phyloP scores from a whole-genome alignment of 768 basidiomycete species.

The Vararia minispora region DNA sequence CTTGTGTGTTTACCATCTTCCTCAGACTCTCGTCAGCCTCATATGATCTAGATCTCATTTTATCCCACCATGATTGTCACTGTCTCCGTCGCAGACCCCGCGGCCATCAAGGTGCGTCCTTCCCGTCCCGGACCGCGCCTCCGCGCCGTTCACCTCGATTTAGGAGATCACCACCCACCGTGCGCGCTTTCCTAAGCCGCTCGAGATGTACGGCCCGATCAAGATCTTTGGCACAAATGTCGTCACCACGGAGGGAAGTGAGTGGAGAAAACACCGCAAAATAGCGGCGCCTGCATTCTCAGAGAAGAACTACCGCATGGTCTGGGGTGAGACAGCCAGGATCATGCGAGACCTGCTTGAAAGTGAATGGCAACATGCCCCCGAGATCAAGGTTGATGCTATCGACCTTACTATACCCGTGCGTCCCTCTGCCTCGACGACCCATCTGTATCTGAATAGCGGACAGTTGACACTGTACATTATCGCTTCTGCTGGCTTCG shows the following conservation, averaged over 20 bases:
- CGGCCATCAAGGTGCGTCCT: conserved; percentile 5
- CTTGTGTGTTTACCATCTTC: background rate
- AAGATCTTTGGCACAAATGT: conserved; percentile 49
- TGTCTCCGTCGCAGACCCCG: conserved; percentile 7
- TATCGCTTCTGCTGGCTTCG: conserved; percentile 27
- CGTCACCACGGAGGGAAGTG: conserved; percentile 49
- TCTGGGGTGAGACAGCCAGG: conserved; percentile 26
- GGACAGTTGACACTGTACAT: too few species aligned
- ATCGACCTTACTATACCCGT: conserved; percentile 46
- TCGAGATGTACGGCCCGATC: conserved; percentile 34
- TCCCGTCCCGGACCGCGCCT: background rate
- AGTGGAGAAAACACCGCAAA: conserved; percentile 57
- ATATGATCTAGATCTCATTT: background rate
- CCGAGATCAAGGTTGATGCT: conserved; percentile 32
- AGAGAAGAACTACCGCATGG: conserved; percentile 32
- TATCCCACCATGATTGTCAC: too few species aligned
- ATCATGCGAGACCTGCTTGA: conserved; percentile 22
- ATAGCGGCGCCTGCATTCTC: conserved; percentile 54
- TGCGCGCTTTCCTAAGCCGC: conserved; percentile 46
- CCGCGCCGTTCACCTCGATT: too few species aligned
- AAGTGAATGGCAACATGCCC: conserved; percentile 34
- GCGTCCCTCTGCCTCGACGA: conserved; percentile 8
- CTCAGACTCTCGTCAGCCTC: too few species aligned
- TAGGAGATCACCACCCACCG: conserved; percentile 41
- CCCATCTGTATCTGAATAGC: too few species aligned